Conservation (phyloP, 495 filamentous ascomycete species). For the Penicillium salamii region DNA sequence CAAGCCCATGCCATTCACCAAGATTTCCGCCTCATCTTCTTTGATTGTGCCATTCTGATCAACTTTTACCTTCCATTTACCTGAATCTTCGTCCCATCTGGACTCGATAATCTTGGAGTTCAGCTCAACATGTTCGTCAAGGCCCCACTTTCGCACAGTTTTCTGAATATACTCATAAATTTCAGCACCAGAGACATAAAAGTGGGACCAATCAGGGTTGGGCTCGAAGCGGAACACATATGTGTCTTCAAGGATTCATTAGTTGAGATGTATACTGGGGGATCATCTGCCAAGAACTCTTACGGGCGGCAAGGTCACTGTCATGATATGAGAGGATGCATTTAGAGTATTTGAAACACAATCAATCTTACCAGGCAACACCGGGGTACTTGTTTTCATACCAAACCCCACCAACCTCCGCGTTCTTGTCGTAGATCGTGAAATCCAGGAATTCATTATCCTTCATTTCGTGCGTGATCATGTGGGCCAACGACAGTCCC, state of each 20-base stretch:
- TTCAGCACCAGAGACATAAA: conserved; percentile 55
- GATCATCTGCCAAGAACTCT: too few species aligned
- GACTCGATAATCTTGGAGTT: conserved; percentile 40
- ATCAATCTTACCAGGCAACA: conserved; percentile 19
- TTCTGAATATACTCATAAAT: conserved; percentile 57
- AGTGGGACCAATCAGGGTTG: conserved; percentile 57
- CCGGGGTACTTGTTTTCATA: conserved; percentile 38
- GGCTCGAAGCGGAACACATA: conserved; percentile 56
- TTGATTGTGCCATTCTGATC: conserved; percentile 14
- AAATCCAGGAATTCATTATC: conserved; percentile 20
- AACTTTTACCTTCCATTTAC: conserved; percentile 46
- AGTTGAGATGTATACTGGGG: neutral
- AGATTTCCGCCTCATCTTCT: conserved; percentile 31
- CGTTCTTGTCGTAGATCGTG: conserved; percentile 39
- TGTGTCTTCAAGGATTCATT: neutral
- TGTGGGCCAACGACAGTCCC: conserved; percentile 32
- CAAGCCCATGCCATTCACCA: conserved; percentile 47
- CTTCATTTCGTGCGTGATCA: conserved; percentile 23
- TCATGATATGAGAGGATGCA: neutral
- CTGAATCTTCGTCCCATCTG: conserved; percentile 45
- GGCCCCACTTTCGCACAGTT: conserved; percentile 50
- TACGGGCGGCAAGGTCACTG: conserved; percentile 22
- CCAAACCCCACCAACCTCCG: conserved; percentile 39
- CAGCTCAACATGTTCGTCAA: conserved; percentile 46
- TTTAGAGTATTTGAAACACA: too few species aligned